A percentile compares a stretch with the other conserved stretches of the same genome.
Conservation (phyloP, 257 asterid species). For the Misopates orontium region DNA sequence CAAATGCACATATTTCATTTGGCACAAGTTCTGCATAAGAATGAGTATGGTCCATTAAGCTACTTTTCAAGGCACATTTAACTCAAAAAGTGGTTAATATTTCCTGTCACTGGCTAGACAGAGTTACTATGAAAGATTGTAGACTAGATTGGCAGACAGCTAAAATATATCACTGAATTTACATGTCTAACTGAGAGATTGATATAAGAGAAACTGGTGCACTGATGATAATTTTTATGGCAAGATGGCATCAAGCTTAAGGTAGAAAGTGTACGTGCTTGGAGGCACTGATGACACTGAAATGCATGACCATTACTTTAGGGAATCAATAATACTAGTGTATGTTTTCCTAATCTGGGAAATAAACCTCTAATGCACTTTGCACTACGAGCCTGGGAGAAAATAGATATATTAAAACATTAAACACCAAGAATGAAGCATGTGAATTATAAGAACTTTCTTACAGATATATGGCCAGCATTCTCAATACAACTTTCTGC, state of each 20-base stretch:
- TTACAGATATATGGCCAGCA: background rate
- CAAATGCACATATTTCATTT: background rate
- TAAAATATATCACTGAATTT: background rate
- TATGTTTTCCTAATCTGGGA: no score
- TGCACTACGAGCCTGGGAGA: background rate
- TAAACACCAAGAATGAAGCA: background rate
- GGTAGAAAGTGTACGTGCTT: background rate
- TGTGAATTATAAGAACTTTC: background rate
- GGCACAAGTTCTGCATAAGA: background rate
- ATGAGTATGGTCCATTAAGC: background rate
- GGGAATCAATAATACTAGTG: no score
- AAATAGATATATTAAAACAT: background rate
- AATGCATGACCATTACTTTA: no score
- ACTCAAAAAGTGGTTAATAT: background rate
- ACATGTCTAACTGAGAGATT: background rate
- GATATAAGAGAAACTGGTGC: background rate
- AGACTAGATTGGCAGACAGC: background rate
- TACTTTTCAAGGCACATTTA: background rate
- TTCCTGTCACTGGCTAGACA: background rate
- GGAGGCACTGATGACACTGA: background rate
- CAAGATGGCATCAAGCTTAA: background rate
- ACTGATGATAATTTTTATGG: background rate
- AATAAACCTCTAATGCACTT: no score
- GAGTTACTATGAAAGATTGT: background rate
- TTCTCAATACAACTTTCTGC: slow-evolving; percentile 3